A percentile compares a stretch with the other conserved stretches of the same genome.
These are phyloP conservation scores for Moesziomyces sp. DNA, from an alignment of 1,284 basidiomycete genomes.

Conservation along the genomic window DNA sequence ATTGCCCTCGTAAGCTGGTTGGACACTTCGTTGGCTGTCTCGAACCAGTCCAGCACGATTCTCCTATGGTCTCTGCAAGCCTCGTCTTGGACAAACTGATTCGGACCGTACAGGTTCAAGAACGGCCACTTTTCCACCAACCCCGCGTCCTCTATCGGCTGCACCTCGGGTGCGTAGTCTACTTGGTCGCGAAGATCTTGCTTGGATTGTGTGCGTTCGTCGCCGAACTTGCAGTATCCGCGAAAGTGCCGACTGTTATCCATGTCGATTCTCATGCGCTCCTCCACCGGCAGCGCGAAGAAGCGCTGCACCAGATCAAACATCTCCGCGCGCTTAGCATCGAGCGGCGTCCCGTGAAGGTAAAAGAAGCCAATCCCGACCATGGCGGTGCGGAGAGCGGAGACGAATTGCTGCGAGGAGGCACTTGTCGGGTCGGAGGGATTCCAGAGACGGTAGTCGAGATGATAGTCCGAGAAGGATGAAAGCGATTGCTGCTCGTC, in stretches of 20 bases:
- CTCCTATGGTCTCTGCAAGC: conserved; percentile 19
- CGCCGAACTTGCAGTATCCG: conserved; percentile 57
- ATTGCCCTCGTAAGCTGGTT: conserved; percentile 50
- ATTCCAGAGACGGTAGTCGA: conserved; percentile 41
- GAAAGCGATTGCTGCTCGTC: conserved; percentile 32
- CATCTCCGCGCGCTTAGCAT: conserved; percentile 20
- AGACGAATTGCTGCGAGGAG: conserved; percentile 33
- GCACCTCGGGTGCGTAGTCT: conserved; percentile 32
- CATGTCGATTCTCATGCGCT: conserved; percentile 45
- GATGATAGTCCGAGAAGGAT: conserved; percentile 27
- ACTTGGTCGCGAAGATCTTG: conserved; percentile 57
- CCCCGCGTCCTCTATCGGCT: conserved; percentile 1
- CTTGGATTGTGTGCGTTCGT: conserved; percentile 44
- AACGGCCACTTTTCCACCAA: conserved; percentile 26
- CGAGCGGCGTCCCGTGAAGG: conserved; percentile 47
- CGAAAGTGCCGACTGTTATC: conserved; percentile 50
- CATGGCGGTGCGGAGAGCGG: conserved; percentile 38
- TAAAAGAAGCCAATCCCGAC: conserved; percentile 60
- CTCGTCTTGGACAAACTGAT: conserved; percentile 50
- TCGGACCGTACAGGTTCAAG: conserved; percentile 54
- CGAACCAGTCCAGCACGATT: conserved; percentile 46
- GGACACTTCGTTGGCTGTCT: conserved; percentile 23
- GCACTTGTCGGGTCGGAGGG: conserved; percentile 9
- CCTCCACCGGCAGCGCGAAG: conserved; percentile 38
- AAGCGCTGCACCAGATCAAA: conserved; percentile 43